Conservation (phyloP, 78 protist species). For the Mastigamoeba balamuthi region DNA sequence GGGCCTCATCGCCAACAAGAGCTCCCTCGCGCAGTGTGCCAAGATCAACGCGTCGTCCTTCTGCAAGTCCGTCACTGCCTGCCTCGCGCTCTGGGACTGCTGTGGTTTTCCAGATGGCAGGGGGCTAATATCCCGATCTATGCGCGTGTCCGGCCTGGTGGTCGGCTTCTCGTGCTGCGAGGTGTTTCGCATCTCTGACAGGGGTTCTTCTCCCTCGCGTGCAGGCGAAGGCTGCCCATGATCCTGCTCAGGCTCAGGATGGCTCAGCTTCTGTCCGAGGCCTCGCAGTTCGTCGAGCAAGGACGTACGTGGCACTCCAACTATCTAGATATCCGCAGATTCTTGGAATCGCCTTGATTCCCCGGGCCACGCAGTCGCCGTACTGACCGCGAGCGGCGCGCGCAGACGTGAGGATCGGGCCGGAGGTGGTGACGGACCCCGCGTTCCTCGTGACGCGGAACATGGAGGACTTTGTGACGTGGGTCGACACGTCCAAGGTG, state of each 20-base stretch:
- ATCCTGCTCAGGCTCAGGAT: constrained; percentile 51
- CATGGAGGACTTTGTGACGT: constrained; percentile 79
- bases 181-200: too few relatives aligned
- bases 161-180: too few relatives aligned
- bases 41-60: constrained; percentile 19
- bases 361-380: too few relatives aligned
- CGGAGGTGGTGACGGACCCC: constrained; percentile 74
- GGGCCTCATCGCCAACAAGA: constrained; percentile 16
- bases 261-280: constrained; percentile 35
- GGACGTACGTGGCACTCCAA: constrained; percentile 54
- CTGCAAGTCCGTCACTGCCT: not conserved
- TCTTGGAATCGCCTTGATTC: too few relatives aligned
- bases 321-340: too few relatives aligned
- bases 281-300: constrained; percentile 54
- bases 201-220: not conserved
- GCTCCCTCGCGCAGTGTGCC: not conserved
- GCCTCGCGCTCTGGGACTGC: not conserved
- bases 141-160: too few relatives aligned
- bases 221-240: constrained; percentile 71
- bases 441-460: constrained; percentile 76
- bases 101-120: not conserved
- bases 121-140: too few relatives aligned
- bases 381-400: too few relatives aligned
- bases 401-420: constrained; percentile 71
- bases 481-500: constrained; percentile 78